A percentile compares a stretch with the other conserved stretches of the same genome.
phyloP scores from a whole-genome alignment of 805 yeast species.

The Yarrowia sp. region DNA sequence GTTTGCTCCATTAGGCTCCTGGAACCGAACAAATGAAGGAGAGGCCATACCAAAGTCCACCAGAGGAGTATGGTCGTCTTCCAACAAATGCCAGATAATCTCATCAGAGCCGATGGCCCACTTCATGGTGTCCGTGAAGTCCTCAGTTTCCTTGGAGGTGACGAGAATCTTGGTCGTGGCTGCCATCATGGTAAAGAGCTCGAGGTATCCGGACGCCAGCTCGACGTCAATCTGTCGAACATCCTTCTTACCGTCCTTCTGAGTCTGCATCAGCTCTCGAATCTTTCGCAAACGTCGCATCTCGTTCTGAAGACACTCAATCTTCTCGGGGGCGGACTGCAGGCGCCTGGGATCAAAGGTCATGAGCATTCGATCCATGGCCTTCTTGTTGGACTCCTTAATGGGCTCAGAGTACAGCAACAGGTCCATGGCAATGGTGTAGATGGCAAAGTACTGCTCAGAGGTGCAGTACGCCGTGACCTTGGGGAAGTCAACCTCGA shows the following conservation, averaged over 20 bases:
- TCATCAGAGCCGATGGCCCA: constrained; percentile 67
- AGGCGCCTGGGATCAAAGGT: constrained; percentile 68
- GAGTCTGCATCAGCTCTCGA: constrained; percentile 31
- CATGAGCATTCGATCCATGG: constrained; percentile 61
- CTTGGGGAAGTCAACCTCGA: constrained; percentile 66
- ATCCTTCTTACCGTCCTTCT: constrained; percentile 34
- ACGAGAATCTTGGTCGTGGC: constrained; percentile 38
- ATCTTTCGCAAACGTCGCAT: constrained; percentile 28
- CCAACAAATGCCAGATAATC: constrained; percentile 65
- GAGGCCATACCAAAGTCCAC: constrained; percentile 65
- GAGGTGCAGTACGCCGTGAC: constrained; percentile 69
- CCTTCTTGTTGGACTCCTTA: constrained; percentile 53
- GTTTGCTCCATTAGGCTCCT: constrained; percentile 63
- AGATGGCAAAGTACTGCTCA: constrained; percentile 64
- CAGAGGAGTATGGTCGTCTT: constrained; percentile 57
- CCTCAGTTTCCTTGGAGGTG: constrained; percentile 33
- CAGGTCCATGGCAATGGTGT: constrained; percentile 58
- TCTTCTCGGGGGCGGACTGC: constrained; percentile 46
- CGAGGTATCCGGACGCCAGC: constrained; percentile 32
- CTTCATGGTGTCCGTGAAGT: constrained; percentile 36
- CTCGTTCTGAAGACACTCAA: constrained; percentile 51
- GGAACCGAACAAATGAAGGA: constrained; percentile 58
- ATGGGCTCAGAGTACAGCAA: constrained; percentile 73
- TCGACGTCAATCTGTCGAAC: constrained; percentile 36
- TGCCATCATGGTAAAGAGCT: constrained; percentile 38